Base-by-base conservation (phyloP, 2,329 filamentous ascomycete species). In the Colletotrichum phormii region DNA sequence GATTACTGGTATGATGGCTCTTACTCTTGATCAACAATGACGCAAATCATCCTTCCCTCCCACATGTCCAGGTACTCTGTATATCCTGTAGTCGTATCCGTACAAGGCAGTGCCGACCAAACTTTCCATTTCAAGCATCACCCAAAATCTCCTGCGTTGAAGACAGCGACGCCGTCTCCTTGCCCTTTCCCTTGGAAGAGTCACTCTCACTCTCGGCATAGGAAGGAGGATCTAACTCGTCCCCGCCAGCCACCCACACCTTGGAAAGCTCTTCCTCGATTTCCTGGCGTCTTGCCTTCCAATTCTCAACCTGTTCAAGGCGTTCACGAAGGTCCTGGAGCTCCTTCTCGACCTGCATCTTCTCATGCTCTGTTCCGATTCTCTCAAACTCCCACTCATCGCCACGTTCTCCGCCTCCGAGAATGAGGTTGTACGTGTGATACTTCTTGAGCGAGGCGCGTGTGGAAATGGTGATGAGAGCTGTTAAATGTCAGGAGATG, bases 401-500 rank as follows among this genome's bases (percentile, higher is more conserved):
- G n/a, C 93, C 94, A 63, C 91, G 89, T 18, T 94, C 91, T 64
- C 95, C 96, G 72, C 93, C 85, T 33, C 95, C 95, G 5, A 99
- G 90, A 3, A 92, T 92, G 11, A 99, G 90, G 77, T 97, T 97
- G 83, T 92, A 98, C 0, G 92, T 95, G 84, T 99, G 97, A 80
- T 98, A 98, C 79, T 96, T 95, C 83, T 98, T 98, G 71, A 99
- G 88, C 26, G 95, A 97, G 15, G 94, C 96, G 55, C 97, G 93
- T 0, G 97, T 99, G 1, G 95, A 98, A 73, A 99, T 96, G 0
- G 97, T 99, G 77, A 99, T 97, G 4, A 99, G 86, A 1, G 97
- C 92, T 94, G 75, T 29, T n/a, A 2, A 8, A 2, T 26, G 63
- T 80, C 76, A 78, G 75, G 26, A 62, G 64, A 33, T 37, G 4